Conservation (phyloP, 2,329 filamentous ascomycete genomes). For the Teratosphaeriaceae sp. region DNA sequence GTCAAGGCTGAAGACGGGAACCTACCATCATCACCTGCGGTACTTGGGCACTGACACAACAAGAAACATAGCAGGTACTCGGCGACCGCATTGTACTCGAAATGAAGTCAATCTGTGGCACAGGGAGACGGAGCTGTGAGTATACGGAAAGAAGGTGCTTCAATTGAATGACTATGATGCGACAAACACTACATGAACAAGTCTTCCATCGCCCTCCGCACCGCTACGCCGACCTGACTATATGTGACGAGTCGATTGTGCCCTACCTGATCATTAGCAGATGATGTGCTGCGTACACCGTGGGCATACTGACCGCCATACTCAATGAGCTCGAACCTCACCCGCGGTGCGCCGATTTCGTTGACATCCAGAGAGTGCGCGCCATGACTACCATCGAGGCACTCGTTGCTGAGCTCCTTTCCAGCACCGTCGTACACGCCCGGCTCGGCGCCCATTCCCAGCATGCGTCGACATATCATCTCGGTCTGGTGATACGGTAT, state of each 20-base stretch:
- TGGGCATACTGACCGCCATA: slow-evolving; percentile 33
- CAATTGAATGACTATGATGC: background rate
- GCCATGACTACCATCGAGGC: slow-evolving; percentile 27
- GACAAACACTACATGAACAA: slow-evolving; percentile 9
- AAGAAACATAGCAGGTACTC: too few relatives aligned
- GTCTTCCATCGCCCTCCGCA: slow-evolving; percentile 57
- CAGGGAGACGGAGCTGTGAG: too few relatives aligned
- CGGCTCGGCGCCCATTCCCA: slow-evolving; percentile 41
- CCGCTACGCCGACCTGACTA: slow-evolving; percentile 56
- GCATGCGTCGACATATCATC: slow-evolving; percentile 55
- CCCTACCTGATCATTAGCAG: slow-evolving; percentile 36
- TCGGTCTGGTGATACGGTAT: slow-evolving; percentile 70
- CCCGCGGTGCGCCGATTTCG: slow-evolving; percentile 19
- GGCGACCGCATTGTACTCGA: too few relatives aligned
- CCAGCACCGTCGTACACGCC: slow-evolving; percentile 19
- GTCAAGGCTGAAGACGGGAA: too few relatives aligned
- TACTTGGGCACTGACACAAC: too few relatives aligned
- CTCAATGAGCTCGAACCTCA: slow-evolving; percentile 39
- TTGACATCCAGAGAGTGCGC: slow-evolving; percentile 17
- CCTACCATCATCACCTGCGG: too few relatives aligned
- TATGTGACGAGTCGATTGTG: slow-evolving; percentile 66
- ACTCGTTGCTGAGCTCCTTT: slow-evolving; percentile 21
- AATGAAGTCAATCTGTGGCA: too few relatives aligned
- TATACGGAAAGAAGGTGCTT: background rate
- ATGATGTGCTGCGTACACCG: background rate